A percentile compares a stretch with the other conserved stretches of the same genome.
phyloP scores from a whole-genome alignment of 257 asterid genomes.

The Eustoma russellianum region DNA sequence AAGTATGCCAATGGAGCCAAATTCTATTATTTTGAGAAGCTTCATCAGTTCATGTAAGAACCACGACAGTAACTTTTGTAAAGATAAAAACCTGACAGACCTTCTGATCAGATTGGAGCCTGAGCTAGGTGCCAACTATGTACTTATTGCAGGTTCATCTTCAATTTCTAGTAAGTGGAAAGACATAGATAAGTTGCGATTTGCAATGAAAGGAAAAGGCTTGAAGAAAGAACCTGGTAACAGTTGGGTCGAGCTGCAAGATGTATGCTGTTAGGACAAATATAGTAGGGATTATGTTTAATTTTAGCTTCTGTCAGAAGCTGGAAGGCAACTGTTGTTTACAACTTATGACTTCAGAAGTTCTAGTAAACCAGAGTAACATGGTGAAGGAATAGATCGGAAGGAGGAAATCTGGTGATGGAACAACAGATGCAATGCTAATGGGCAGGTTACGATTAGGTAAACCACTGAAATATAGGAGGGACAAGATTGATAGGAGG shows the following conservation, averaged over 20 bases:
- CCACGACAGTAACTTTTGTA: conserved; percentile 24
- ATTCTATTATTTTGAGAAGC: conserved; percentile 54
- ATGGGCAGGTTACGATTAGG: neutral
- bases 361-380: neutral
- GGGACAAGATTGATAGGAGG: neutral
- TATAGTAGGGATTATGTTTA: neutral
- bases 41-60: conserved; percentile 56
- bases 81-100: conserved; percentile 28
- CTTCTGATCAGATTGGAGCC: conserved; percentile 49
- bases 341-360: neutral
- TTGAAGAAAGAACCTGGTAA: conserved; percentile 47
- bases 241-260: conserved; percentile 42
- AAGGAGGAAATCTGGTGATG: neutral
- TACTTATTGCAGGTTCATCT: conserved; percentile 39
- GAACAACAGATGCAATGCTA: neutral
- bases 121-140: conserved; percentile 56
- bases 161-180: conserved; percentile 19
- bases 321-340: neutral
- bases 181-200: conserved; percentile 24
- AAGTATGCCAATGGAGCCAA: conserved; percentile 57
- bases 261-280: conserved; percentile 12
- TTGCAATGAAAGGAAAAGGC: conserved; percentile 40
- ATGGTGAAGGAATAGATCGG: neutral
- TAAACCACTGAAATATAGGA: neutral
- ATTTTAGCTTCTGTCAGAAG: neutral